A percentile compares a stretch with the other conserved stretches of the same genome.
Evolutionary conservation across 306 rosid genomes (phyloP).

Genomic region (Delonix regia): DNA sequence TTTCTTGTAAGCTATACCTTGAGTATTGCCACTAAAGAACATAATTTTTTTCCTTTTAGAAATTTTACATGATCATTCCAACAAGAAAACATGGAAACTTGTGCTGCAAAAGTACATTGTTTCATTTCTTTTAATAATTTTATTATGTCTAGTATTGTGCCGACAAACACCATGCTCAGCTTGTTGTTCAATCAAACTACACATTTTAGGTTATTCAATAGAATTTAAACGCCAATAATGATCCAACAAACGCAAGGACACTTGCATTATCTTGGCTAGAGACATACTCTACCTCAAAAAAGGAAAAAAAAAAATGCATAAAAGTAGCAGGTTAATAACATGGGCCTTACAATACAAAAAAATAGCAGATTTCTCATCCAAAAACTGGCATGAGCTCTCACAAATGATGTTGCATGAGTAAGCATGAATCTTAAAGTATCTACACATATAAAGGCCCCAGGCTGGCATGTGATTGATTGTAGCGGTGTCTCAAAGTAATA

Average conservation of each 20-base stretch:
- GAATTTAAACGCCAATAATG: background rate
- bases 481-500: slow-evolving; percentile 13
- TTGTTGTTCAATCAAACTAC: background rate
- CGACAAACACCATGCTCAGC: background rate
- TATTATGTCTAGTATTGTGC: too few relatives aligned
- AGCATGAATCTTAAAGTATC: slow-evolving; percentile 92
- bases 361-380: slow-evolving; percentile 74
- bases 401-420: slow-evolving; percentile 93
- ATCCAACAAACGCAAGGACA: slow-evolving; percentile 11
- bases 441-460: slow-evolving; percentile 33
- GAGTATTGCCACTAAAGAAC: background rate
- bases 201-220: background rate
- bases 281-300: background rate
- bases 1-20: background rate
- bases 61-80: background rate
- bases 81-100: background rate
- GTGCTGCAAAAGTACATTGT: background rate
- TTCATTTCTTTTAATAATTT: background rate
- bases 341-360: slow-evolving; percentile 80
- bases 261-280: background rate
- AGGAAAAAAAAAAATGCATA: slow-evolving; percentile 22
- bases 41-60: background rate
- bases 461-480: slow-evolving; percentile 14
- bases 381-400: slow-evolving; percentile 78
- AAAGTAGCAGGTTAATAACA: slow-evolving; percentile 21